These are phyloP conservation scores for Aspergillus jensenii DNA, from an alignment of 2,329 filamentous ascomycete genomes.

Conservation along the genomic window DNA sequence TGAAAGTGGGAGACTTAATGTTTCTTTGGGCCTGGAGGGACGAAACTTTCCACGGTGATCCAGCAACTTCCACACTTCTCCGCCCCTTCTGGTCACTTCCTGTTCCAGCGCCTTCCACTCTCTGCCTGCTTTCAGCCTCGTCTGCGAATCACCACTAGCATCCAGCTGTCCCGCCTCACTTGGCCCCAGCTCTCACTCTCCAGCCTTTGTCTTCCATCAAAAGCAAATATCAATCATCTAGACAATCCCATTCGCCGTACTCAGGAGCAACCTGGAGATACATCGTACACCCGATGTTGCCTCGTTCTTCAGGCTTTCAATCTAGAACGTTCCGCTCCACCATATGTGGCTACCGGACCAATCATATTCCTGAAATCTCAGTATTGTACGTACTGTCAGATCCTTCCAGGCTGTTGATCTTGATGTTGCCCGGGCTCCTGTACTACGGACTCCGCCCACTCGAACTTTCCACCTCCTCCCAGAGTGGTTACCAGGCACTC, in stretches of 20 bases:
- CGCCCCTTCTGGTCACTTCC: conserved; percentile 1
- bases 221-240: background rate
- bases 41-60: conserved; percentile 37
- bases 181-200: background rate
- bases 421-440: background rate
- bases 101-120: conserved; percentile 17
- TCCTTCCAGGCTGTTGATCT: background rate
- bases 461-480: conserved; percentile 9
- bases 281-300: background rate
- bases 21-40: conserved; percentile 18
- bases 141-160: background rate
- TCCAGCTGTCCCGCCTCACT: background rate
- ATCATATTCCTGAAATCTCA: conserved; percentile 3
- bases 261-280: no score
- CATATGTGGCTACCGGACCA: conserved; percentile 11
- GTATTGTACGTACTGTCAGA: conserved; percentile 12
- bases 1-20: conserved; percentile 29
- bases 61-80: conserved; percentile 37
- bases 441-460: background rate
- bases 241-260: background rate
- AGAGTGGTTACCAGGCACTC: background rate
- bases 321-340: conserved; percentile 38
- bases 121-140: conserved; percentile 7
- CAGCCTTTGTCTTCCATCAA: background rate
- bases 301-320: conserved; percentile 20